A percentile compares a stretch with the other conserved stretches of the same genome.
phyloP scores from a whole-genome alignment of 257 asterid genomes.

The Rhazya stricta region DNA sequence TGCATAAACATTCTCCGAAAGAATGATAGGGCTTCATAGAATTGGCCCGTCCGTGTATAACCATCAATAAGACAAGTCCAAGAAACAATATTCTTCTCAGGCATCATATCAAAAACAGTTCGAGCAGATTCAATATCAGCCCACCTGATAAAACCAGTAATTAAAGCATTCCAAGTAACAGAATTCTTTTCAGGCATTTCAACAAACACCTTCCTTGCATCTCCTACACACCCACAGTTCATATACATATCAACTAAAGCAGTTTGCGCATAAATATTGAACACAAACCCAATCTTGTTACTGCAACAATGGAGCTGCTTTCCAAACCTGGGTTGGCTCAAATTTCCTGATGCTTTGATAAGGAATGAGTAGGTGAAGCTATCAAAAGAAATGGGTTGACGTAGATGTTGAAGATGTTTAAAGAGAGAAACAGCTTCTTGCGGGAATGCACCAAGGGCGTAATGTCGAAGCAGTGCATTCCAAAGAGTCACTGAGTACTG shows the following conservation, averaged over 20 bases:
- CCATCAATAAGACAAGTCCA: slow-evolving; percentile 82
- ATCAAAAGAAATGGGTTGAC: slow-evolving; percentile 24
- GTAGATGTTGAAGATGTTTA: slow-evolving; percentile 33
- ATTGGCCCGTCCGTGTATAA: slow-evolving; percentile 42
- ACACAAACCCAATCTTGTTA: slow-evolving; percentile 39
- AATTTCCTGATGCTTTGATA: slow-evolving; percentile 50
- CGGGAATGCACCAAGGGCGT: slow-evolving; percentile 46
- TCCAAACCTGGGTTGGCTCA: slow-evolving; percentile 27
- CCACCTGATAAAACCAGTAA: slow-evolving; percentile 58
- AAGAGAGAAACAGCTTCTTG: slow-evolving; percentile 47
- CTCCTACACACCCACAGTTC: slow-evolving; percentile 37
- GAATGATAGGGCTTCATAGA: slow-evolving; percentile 42
- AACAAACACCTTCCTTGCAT: slow-evolving; percentile 52
- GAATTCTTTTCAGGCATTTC: slow-evolving; percentile 54
- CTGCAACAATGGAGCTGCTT: slow-evolving; percentile 43
- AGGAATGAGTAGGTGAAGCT: slow-evolving; percentile 65
- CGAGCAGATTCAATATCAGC: slow-evolving; percentile 46
- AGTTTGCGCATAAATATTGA: slow-evolving; percentile 57
- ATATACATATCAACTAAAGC: slow-evolving; percentile 63
- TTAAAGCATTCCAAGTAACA: slow-evolving; percentile 71
- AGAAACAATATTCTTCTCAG: slow-evolving; percentile 57
- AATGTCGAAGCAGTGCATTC: slow-evolving; percentile 59
- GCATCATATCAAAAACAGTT: slow-evolving; percentile 50
- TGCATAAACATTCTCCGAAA: slow-evolving; percentile 43
- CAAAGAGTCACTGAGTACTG: slow-evolving; percentile 32